Percentiles rank a stretch among this genome's conserved stretches.
Conservation (phyloP, 2,329 filamentous ascomycete species). For the Pyricularia sp. region DNA sequence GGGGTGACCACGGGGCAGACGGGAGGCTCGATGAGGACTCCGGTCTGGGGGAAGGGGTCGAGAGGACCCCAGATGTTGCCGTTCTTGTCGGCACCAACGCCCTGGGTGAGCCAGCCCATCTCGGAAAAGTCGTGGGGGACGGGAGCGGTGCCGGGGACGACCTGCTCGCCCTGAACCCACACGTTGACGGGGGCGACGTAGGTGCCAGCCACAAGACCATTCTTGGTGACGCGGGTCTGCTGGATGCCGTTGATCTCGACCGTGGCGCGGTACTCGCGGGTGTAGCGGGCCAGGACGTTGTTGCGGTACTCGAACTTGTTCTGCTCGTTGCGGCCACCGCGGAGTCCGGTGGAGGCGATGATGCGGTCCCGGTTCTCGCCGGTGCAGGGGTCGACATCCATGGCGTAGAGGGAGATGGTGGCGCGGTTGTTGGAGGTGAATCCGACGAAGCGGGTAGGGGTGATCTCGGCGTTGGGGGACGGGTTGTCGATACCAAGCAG, state of each 20-base stretch:
- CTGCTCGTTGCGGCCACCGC: slow-evolving; percentile 21
- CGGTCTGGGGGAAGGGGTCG: slow-evolving; percentile 26
- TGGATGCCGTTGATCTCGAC: slow-evolving; percentile 22
- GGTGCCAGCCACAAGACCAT: slow-evolving; percentile 23
- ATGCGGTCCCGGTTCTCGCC: slow-evolving; percentile 23
- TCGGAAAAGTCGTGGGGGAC: slow-evolving; percentile 24
- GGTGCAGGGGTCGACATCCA: slow-evolving; percentile 27
- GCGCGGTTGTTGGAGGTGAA: slow-evolving; percentile 23
- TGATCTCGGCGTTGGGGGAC: slow-evolving; percentile 23
- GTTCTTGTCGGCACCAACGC: slow-evolving; percentile 22
- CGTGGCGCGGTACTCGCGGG: slow-evolving; percentile 24
- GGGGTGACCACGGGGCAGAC: slow-evolving; percentile 7
- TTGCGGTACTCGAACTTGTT: slow-evolving; percentile 27
- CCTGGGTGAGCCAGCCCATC: slow-evolving; percentile 23
- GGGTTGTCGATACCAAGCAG: slow-evolving; percentile 24
- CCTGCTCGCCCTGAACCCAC: slow-evolving; percentile 27
- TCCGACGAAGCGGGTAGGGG: slow-evolving; percentile 25
- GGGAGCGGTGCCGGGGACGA: slow-evolving; percentile 23
- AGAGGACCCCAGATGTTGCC: slow-evolving; percentile 27
- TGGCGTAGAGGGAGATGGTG: slow-evolving; percentile 22
- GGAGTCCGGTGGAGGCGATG: slow-evolving; percentile 20
- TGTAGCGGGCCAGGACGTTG: slow-evolving; percentile 21
- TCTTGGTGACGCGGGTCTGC: slow-evolving; percentile 21
- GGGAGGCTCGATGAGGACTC: slow-evolving; percentile 19
- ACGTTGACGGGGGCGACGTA: slow-evolving; percentile 26